Percentiles rank a stretch among this genome's conserved stretches.
phyloP scores from a whole-genome alignment of 1,284 basidiomycete genomes.

The Marasmius tenuissimus region DNA sequence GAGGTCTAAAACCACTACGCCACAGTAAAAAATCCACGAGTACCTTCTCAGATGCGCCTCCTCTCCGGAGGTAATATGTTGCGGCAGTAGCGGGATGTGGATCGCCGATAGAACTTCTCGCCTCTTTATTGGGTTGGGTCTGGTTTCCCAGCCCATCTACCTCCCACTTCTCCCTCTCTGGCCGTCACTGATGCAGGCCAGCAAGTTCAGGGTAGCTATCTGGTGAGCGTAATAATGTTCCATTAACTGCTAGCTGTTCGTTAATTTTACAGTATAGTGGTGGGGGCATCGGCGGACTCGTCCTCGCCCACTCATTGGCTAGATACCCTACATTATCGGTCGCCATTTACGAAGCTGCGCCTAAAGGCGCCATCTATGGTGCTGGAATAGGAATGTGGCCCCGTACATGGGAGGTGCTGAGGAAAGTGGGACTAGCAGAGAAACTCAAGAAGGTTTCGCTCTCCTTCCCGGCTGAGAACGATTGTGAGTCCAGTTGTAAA shows the following conservation, averaged over 20 bases:
- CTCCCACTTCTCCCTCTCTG: background rate
- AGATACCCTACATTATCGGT: slow-evolving; percentile 24
- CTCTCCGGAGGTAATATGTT: background rate
- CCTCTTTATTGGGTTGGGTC: background rate
- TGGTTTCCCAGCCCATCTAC: background rate
- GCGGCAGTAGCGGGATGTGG: background rate
- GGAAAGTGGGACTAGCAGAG: slow-evolving; percentile 25
- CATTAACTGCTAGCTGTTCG: background rate
- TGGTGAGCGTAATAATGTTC: background rate
- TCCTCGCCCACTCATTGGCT: slow-evolving; percentile 26
- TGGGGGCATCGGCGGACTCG: slow-evolving; percentile 31
- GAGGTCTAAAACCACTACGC: background rate
- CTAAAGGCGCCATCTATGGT: slow-evolving; percentile 28
- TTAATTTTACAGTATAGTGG: slow-evolving; percentile 21
- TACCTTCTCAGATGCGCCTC: background rate
- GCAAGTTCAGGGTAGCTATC: slow-evolving; percentile 1
- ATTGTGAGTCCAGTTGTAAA: slow-evolving; percentile 8
- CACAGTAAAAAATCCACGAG: background rate
- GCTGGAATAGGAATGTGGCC: slow-evolving; percentile 33
- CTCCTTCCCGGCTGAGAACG: slow-evolving; percentile 17
- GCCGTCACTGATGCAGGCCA: background rate
- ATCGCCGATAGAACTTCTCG: background rate
- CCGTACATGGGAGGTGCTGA: slow-evolving; percentile 28
- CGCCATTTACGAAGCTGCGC: slow-evolving; percentile 32
- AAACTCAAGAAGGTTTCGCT: slow-evolving; percentile 22